phyloP scores from a whole-genome alignment of 805 yeast species.

The Nakazawaea anatomiae region DNA sequence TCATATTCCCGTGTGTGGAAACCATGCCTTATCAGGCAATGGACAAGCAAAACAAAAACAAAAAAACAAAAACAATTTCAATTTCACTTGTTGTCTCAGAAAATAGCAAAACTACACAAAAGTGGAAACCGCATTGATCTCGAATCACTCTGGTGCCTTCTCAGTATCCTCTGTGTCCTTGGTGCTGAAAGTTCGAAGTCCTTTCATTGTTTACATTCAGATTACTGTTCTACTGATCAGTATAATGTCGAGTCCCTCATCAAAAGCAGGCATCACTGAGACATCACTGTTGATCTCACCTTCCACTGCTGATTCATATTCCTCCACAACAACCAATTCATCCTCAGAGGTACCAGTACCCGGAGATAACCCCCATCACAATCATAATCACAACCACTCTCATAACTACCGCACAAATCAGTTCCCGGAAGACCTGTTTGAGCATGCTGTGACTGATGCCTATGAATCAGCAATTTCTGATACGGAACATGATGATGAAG shows the following conservation, averaged over 20 bases:
- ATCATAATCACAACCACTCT: neutral
- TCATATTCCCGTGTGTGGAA: neutral
- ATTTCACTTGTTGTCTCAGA: no score
- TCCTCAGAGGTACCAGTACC: neutral
- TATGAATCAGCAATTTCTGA: conserved; percentile 33
- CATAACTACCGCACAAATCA: neutral
- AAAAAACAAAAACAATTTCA: no score
- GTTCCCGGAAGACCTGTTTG: conserved; percentile 11
- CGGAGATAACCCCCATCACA: neutral
- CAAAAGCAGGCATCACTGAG: neutral
- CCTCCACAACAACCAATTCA: neutral
- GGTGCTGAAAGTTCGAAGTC: neutral
- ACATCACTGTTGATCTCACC: neutral
- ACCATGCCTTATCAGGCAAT: neutral
- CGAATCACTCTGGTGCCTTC: neutral
- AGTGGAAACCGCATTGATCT: neutral
- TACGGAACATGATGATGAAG: conserved; percentile 27
- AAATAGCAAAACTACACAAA: neutral
- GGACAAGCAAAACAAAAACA: neutral
- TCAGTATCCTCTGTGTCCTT: no score
- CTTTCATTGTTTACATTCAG: neutral
- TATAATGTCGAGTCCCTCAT: neutral
- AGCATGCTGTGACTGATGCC: conserved; percentile 17
- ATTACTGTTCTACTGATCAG: neutral
- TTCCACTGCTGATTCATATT: neutral